Base-by-base conservation (phyloP, 73 alveolate genomes). In the Blepharisma japonicum region DNA sequence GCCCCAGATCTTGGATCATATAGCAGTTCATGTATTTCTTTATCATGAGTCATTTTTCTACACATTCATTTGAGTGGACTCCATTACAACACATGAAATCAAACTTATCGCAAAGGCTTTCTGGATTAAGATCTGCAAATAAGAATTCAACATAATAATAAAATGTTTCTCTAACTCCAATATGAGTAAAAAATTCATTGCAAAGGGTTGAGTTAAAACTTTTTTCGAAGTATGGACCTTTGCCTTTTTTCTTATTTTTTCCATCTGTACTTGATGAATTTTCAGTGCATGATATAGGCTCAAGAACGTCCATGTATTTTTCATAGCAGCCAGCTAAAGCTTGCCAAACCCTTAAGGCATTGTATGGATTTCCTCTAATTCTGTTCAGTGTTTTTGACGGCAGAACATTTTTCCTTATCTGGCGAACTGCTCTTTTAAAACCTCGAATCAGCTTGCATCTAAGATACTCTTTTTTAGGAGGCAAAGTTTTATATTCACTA, bases 371-470 rank as follows among this genome's bases (percentile, higher is more conserved):
- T 51, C 21, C 66, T 11, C 66, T 51, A 18, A 51, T 14, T 18
- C 21, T 51, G 21, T 51, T 11, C 5, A 51, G 27, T 14, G 66
- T 51, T 11, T 11, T 51, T 18, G n/a, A 14, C 3, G 66, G 66
- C 27, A 51, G n/a, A 11, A 14, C 27, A 4, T 51, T 51, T 51
- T 51, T 11, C n/a, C n/a, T 51, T 14, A 51, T 51, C 21, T 51
- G 66, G 2, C 66, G 66, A 51, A 51, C 4, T 18, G 66, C 66
- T 11, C 66, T 11, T 51, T 51, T 51, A 51, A 14, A 18, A 14
- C 66, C 66, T 51, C 66, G n/a, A 4, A 51, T 51, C 66, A 51
- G 21, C 66, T 51, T 51, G 66, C 66, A 51, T 4, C 66, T 11
- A 4, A 51, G 27, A 18, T 51, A 51, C 21, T 51, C 66, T 51